Percentiles rank a stretch among this genome's conserved stretches.
These are phyloP conservation scores for Medakamo hakoo DNA, from an alignment of 139 green algal species.

Conservation along the genomic window DNA sequence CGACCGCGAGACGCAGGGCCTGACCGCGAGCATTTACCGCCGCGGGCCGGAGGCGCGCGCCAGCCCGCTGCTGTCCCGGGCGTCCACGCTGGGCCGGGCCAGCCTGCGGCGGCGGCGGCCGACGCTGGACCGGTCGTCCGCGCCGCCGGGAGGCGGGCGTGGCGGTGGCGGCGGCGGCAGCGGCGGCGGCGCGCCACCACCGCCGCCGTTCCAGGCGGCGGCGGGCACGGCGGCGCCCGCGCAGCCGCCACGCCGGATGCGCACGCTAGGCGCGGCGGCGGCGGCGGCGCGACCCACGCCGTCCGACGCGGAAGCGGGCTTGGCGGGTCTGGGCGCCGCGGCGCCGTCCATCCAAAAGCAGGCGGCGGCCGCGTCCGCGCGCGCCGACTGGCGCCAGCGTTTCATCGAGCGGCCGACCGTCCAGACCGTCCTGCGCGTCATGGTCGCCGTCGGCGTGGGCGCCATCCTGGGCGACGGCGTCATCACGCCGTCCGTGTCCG, in stretches of 20 bases:
- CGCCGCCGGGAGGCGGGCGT: too few relatives aligned
- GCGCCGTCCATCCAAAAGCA: not conserved
- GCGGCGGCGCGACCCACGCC: not conserved
- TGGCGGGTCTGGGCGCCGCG: not conserved
- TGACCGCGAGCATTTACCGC: too few relatives aligned
- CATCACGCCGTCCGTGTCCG: slow-evolving; percentile 16
- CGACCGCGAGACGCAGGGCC: not conserved
- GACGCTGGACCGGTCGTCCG: too few relatives aligned
- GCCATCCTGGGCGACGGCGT: slow-evolving; percentile 22
- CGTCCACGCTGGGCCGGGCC: too few relatives aligned
- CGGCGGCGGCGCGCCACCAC: too few relatives aligned
- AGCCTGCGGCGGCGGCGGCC: too few relatives aligned
- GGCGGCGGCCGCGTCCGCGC: not conserved
- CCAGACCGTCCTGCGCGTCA: slow-evolving; percentile 1
- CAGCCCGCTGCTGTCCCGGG: too few relatives aligned
- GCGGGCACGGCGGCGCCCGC: too few relatives aligned
- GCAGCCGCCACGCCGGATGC: slow-evolving; percentile 4
- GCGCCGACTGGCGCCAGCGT: slow-evolving; percentile 3
- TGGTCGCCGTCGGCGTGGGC: slow-evolving; percentile 15
- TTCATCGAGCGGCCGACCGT: not conserved
- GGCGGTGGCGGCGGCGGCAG: too few relatives aligned
- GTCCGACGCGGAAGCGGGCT: not conserved
- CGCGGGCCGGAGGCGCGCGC: too few relatives aligned
- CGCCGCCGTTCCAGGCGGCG: too few relatives aligned
- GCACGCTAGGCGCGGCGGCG: slow-evolving; percentile 2